Evolutionary conservation across 129 eudicot species (phyloP), one percentile per base, ranked within the genome.

Genomic region (Kitagawia praeruptora): DNA sequence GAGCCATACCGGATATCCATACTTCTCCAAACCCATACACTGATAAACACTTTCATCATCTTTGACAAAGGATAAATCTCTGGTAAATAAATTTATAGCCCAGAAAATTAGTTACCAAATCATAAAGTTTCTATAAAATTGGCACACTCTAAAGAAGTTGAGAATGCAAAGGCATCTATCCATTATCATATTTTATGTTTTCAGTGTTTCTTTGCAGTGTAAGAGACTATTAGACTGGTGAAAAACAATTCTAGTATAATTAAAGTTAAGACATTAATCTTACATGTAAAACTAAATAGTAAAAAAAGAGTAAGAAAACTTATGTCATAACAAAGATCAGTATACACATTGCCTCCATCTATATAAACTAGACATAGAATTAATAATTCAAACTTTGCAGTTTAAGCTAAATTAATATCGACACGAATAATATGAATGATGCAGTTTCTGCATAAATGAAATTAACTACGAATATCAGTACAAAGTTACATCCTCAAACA

Each of bases 401-500:
- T 8, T 21, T 2, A 56, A 3, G 13, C 67, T n/a, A 5, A 58
- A 8, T 58, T 21, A 56, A 56, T 56, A 56, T 56, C 27, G 3
- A n/a, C n/a, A 56, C 23, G 0, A 56, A 49, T 16, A 49, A 15
- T 15, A 49, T 23, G 16, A 49, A 16, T 49, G 23, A 49, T 49
- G 54, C 54, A 49, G 21, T 49, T 16, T 16, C 0, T 1, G 23
- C 54, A 5, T 49, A 16, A 15, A 49, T 49, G 56, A 49, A 15
- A 15, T 15, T 15, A 49, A n/a, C 70, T 0, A 15, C 21, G 3
- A 31, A 69, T 31, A 34, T 69, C 80, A 15, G 49, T 61, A 14
- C 70, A 38, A 53, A 85, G n/a, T 63, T 88, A 88, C 92, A 89
- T 84, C 67, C 6, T 44, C 75, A 70, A 38, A 70, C 80, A 79